Percentiles rank a stretch among this genome's conserved stretches.
Conservation (phyloP, 768 basidiomycete genomes). For the Boletus coccyginus region DNA sequence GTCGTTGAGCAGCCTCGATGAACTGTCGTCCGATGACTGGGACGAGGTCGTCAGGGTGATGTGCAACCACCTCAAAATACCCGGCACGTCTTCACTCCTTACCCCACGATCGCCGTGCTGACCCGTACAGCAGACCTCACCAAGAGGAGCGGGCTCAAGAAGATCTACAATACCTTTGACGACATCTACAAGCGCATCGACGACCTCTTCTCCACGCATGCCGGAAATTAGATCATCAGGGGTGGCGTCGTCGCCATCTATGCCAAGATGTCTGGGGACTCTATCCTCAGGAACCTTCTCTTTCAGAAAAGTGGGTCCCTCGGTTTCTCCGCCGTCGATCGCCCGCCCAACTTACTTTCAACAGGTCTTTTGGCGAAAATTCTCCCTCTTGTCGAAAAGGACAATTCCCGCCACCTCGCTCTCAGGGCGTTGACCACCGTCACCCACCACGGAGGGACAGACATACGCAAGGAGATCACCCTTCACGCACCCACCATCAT, state of each 20-base stretch:
- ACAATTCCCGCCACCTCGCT: slow-evolving; percentile 49
- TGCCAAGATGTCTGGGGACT: slow-evolving; percentile 61
- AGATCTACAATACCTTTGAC: slow-evolving; percentile 57
- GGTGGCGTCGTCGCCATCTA: slow-evolving; percentile 62
- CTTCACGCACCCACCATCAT: slow-evolving; percentile 39
- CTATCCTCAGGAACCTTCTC: slow-evolving; percentile 57
- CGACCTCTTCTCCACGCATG: slow-evolving; percentile 42
- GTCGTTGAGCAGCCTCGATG: slow-evolving; percentile 15
- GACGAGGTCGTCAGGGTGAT: slow-evolving; percentile 43
- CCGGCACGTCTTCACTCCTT: slow-evolving; percentile 37
- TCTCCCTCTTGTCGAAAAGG: slow-evolving; percentile 49
- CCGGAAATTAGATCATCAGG: slow-evolving; percentile 44
- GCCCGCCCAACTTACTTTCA: neutral
- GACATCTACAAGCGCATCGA: slow-evolving; percentile 49
- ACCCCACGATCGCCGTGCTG: neutral
- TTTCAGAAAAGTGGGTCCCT: slow-evolving; percentile 48
- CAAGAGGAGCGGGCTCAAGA: slow-evolving; percentile 58
- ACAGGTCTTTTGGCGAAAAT: slow-evolving; percentile 58
- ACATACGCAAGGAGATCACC: slow-evolving; percentile 51
- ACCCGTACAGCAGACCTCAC: slow-evolving; percentile 45
- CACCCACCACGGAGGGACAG: slow-evolving; percentile 57
- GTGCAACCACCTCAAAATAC: slow-evolving; percentile 50
- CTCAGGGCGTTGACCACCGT: slow-evolving; percentile 55
- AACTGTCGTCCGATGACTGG: slow-evolving; percentile 44
- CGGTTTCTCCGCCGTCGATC: neutral